phyloP scores from a whole-genome alignment of 129 eudicot genomes.

The Centaurea solstitialis region DNA sequence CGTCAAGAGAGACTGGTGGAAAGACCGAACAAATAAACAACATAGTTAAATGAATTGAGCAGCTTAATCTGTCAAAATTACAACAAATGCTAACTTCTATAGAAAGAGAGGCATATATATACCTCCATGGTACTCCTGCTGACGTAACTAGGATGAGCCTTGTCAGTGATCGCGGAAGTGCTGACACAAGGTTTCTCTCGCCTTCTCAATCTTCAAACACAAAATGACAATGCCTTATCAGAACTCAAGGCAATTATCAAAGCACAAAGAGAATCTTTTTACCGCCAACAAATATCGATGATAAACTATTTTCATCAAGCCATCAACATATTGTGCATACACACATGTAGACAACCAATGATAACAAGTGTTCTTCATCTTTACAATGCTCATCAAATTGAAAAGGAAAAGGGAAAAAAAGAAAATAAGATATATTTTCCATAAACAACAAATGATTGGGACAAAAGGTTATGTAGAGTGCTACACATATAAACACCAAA shows the following conservation, averaged over 20 bases:
- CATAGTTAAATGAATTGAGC: too few species aligned
- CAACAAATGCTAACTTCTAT: too few species aligned
- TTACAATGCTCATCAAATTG: background rate
- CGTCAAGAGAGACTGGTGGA: too few species aligned
- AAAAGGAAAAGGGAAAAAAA: background rate
- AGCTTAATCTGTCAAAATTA: too few species aligned
- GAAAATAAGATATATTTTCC: background rate
- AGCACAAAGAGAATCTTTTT: background rate
- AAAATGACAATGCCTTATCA: too few species aligned
- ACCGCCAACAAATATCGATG: slow-evolving; percentile 5
- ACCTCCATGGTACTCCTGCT: slow-evolving; percentile 99
- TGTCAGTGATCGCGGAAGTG: too few species aligned
- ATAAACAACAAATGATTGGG: background rate
- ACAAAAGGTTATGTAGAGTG: background rate
- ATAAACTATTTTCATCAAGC: background rate
- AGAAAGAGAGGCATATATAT: slow-evolving; percentile 6
- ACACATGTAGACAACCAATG: background rate
- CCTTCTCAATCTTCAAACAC: too few species aligned
- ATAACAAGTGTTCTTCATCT: background rate
- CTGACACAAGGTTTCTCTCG: too few species aligned
- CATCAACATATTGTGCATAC: background rate
- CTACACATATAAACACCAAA: background rate
- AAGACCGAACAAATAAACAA: too few species aligned
- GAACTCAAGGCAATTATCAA: too few species aligned
- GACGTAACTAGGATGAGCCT: too few species aligned